phyloP scores from a whole-genome alignment of 495 filamentous ascomycete genomes.

The Penicillium parvum region DNA sequence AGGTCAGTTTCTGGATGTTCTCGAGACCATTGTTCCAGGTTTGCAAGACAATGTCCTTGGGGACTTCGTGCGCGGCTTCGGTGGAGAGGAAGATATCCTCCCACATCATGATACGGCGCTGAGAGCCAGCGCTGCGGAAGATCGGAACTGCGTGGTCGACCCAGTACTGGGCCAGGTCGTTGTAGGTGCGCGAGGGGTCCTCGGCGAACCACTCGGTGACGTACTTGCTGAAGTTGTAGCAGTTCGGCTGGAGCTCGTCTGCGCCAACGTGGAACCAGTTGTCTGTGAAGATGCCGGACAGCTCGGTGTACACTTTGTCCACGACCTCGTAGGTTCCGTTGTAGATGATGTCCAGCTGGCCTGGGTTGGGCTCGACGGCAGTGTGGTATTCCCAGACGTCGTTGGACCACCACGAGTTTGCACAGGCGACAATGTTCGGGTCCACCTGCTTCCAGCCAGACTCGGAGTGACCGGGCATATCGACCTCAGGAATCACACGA shows the following conservation, averaged over 20 bases:
- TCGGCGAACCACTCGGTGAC: constrained; percentile 45
- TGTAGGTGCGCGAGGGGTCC: constrained; percentile 47
- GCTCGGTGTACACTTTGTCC: constrained; percentile 48
- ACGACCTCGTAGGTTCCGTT: constrained; percentile 51
- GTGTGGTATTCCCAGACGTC: constrained; percentile 49
- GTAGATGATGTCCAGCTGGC: constrained; percentile 54
- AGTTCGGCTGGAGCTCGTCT: constrained; percentile 49
- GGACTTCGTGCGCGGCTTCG: constrained; percentile 40
- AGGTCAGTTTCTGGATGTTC: constrained; percentile 50
- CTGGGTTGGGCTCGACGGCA: constrained; percentile 52
- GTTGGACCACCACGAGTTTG: constrained; percentile 54
- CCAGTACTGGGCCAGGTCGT: constrained; percentile 53
- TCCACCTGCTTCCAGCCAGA: constrained; percentile 54
- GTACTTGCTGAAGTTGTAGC: constrained; percentile 51
- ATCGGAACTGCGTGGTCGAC: constrained; percentile 51
- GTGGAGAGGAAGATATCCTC: constrained; percentile 46
- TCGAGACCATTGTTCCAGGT: constrained; percentile 52
- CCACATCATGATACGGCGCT: constrained; percentile 54
- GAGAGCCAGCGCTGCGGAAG: constrained; percentile 34
- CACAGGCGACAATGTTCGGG: constrained; percentile 47
- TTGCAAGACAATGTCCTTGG: constrained; percentile 51
- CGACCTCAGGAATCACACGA: constrained; percentile 48
- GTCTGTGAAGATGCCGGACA: constrained; percentile 49
- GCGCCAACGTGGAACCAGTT: constrained; percentile 53
- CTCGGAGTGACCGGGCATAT: constrained; percentile 49